Evolutionary conservation across 306 rosid species (phyloP), one percentile per base, ranked within the genome.

Genomic region (Quillaja saponaria): DNA sequence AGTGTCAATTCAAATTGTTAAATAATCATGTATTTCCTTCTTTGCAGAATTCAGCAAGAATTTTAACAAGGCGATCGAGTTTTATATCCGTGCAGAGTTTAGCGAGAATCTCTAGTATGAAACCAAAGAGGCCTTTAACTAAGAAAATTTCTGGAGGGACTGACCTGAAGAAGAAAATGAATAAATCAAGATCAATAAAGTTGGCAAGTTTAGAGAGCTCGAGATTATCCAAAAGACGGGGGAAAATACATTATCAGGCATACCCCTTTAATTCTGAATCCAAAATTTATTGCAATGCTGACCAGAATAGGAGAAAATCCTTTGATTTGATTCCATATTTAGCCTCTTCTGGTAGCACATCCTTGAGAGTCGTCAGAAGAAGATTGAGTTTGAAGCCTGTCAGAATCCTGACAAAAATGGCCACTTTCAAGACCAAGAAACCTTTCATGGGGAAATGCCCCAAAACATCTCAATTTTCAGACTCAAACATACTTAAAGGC

Each of bases 341-440:
- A 37, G 35, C 20, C 7, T 54, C 68, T 55, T 67, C 74, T 67
- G 71, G 70, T 64, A 74, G 52, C 44, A 84, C 66, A 70, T 57
- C 82, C 6, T 60, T 60, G 55, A 81, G 80, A 66, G 58, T 67
- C 34, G 31, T 85, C 4, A 55, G 78, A 3, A 80, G 90, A 73
- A 81, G 72, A 66, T 64, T 81, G 34, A 85, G 86, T 57, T 69
- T 89, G 38, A 85, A 58, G 72, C 86, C 96, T 10, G 74, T 80
- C 72, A 79, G 84, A 77, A 48, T 74, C 70, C 54, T 79, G 9
- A 41, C 74, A 31, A 86, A 72, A 64, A 35, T 73, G 71, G 58
- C 75, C 4, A 75, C 69, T 69, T 55, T 70, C 63, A 89, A 72
- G 62, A 72, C 86, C 18, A 87, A 55, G 71, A 78, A 61, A 38